Evolutionary conservation across 805 yeast genomes (phyloP), one percentile per base, ranked within the genome.

Genomic region (Lachancea quebecensis): DNA sequence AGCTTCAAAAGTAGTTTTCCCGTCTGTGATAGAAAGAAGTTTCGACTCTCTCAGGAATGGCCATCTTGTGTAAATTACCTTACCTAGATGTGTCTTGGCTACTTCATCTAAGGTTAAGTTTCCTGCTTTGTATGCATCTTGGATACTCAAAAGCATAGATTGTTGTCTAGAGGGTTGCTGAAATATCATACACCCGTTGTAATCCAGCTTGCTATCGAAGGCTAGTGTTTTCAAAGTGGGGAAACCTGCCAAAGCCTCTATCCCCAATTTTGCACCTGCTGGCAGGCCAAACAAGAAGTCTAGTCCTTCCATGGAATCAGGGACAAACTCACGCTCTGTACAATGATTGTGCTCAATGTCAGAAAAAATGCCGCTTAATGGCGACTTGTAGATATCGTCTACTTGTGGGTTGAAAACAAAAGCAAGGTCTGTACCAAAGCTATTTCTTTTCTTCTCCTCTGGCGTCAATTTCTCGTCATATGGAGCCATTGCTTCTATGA

Each of bases 31-130:
- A 17, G 74, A 72, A 10, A 79, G 69, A 35, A 91, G 79, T 57
- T 76, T 79, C 9, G 89, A 83, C 66, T 91, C 97, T 54, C 81
- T 75, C 52, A 93, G 69, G 58, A 79, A 86, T n/a, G 99, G 99
- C 91, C 95, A 93, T 54, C 82, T 78, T 10, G 85, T 77, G 60
- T 81, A 90, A 2, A 85, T 83, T 41, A 79, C 65, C 46, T 79
- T 73, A 38, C 79, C 81, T 44, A 84, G 55, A 45, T 74, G 78
- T 55, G 79, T 74, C 46, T 77, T 74, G 18, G 88, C 82, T 55
- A 87, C 73, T 50, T 83, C 85, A 41, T 78, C 81, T 27, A 78
- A 65, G 4, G 83, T 67, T 32, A 77, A 57, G 34, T 81, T 81
- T n/a, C 55, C 56, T 39, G 54, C 57, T 28, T 66, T 66, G 67